phyloP scores from a whole-genome alignment of 495 filamentous ascomycete species.

The Neurospora pannonica region DNA sequence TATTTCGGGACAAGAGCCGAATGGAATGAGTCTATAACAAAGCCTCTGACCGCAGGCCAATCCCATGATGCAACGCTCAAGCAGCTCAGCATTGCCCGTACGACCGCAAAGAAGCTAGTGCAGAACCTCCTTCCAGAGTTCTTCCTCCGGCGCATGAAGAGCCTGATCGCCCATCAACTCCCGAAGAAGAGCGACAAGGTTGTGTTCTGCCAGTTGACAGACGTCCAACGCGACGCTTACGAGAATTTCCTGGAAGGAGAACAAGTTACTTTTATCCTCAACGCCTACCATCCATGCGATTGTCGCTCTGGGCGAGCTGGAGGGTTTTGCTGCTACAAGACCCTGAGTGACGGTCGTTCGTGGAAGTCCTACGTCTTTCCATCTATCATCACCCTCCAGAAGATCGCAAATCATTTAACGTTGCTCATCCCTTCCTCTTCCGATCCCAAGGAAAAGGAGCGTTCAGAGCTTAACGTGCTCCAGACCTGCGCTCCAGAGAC shows the following conservation, averaged over 20 bases:
- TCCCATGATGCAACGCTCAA: slow-evolving; percentile 79
- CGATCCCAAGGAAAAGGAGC: slow-evolving; percentile 67
- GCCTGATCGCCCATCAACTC: slow-evolving; percentile 85
- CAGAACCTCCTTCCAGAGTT: slow-evolving; percentile 83
- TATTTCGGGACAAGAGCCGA: slow-evolving; percentile 65
- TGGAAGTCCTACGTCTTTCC: slow-evolving; percentile 86
- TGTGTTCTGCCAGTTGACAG: slow-evolving; percentile 87
- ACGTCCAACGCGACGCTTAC: slow-evolving; percentile 76
- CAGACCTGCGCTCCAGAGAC: slow-evolving; percentile 63
- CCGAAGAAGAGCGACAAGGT: slow-evolving; percentile 92
- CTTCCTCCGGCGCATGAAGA: slow-evolving; percentile 91
- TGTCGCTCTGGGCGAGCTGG: slow-evolving; percentile 61
- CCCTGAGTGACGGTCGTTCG: slow-evolving; percentile 43
- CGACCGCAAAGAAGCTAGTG: slow-evolving; percentile 77
- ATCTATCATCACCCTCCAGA: slow-evolving; percentile 69
- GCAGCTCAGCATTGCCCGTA: slow-evolving; percentile 71
- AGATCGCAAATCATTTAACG: slow-evolving; percentile 85
- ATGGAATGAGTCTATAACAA: slow-evolving; percentile 70
- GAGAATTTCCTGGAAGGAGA: slow-evolving; percentile 68
- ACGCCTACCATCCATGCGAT: slow-evolving; percentile 55
- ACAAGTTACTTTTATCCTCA: slow-evolving; percentile 58
- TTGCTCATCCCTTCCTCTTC: slow-evolving; percentile 67
- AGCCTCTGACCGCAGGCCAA: slow-evolving; percentile 77
- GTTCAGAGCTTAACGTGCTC: slow-evolving; percentile 68
- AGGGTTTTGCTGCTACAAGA: slow-evolving; percentile 72